Evolutionary conservation across 257 asterid species (phyloP).

Genomic region (Petrea volubilis): DNA sequence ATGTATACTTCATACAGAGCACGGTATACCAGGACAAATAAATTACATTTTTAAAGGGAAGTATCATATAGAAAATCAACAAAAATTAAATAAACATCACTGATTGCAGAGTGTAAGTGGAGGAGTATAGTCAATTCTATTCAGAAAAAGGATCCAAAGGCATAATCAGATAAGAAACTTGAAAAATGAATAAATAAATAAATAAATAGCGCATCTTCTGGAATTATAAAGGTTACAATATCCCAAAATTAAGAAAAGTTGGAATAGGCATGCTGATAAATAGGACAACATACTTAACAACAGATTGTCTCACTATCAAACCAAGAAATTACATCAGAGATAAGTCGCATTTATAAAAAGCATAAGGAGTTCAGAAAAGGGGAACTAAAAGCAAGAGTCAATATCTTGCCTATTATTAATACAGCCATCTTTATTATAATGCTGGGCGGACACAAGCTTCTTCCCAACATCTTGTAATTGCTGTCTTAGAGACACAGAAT

Average conservation of each 20-base stretch:
- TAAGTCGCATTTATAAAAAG: neutral
- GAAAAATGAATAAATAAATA: too few relatives aligned
- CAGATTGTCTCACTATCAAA: neutral
- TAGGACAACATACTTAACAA: neutral
- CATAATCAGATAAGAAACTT: too few relatives aligned
- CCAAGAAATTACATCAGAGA: neutral
- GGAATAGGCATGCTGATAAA: neutral
- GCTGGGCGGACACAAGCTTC: constrained; percentile 84
- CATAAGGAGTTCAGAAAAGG: neutral
- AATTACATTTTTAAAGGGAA: too few relatives aligned
- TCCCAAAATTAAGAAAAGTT: neutral
- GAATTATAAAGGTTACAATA: neutral
- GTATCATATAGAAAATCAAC: too few relatives aligned
- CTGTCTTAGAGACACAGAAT: constrained; percentile 71
- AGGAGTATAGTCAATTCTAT: too few relatives aligned
- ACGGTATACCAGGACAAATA: too few relatives aligned
- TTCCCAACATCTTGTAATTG: constrained; percentile 79
- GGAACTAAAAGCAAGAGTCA: neutral
- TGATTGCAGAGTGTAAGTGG: too few relatives aligned
- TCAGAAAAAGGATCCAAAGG: too few relatives aligned
- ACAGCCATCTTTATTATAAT: constrained; percentile 79
- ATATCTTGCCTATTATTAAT: constrained; percentile 56
- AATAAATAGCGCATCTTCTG: neutral
- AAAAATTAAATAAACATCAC: too few relatives aligned
- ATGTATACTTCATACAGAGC: too few relatives aligned